phyloP scores from a whole-genome alignment of 2,329 filamentous ascomycete genomes.

The Cryphonectria radicalis region DNA sequence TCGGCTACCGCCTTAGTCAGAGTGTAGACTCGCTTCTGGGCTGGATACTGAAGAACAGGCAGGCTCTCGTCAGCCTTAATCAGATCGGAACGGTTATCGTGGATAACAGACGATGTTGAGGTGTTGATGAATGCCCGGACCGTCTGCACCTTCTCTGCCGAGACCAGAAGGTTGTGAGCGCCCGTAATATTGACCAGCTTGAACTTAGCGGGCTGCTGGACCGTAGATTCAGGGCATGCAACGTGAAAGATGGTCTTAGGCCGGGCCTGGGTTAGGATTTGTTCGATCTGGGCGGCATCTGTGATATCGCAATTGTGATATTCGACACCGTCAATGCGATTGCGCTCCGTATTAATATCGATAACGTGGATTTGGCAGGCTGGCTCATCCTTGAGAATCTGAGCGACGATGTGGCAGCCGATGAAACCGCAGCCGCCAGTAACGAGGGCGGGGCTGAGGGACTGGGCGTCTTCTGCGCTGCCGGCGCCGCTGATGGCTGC shows the following conservation, averaged over 20 bases:
- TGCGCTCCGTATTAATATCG: slow-evolving; percentile 21
- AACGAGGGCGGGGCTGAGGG: slow-evolving; percentile 28
- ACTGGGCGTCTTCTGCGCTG: neutral
- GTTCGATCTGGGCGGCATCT: neutral
- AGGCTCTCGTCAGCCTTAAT: slow-evolving; percentile 30
- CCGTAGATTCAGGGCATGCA: slow-evolving; percentile 30
- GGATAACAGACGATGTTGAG: slow-evolving; percentile 31
- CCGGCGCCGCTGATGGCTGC: neutral
- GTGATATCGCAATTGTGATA: slow-evolving; percentile 30
- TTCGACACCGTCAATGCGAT: slow-evolving; percentile 23
- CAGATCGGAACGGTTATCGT: slow-evolving; percentile 29
- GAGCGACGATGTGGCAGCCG: slow-evolving; percentile 29
- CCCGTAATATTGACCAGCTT: slow-evolving; percentile 30
- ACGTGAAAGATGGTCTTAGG: slow-evolving; percentile 31
- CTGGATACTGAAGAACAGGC: slow-evolving; percentile 31
- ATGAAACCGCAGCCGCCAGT: slow-evolving; percentile 32
- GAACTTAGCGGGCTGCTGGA: slow-evolving; percentile 28
- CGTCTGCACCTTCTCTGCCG: slow-evolving; percentile 23
- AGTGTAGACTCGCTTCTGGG: slow-evolving; percentile 32
- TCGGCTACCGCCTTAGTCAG: slow-evolving; percentile 33
- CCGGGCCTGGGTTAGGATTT: slow-evolving; percentile 19
- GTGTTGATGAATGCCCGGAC: slow-evolving; percentile 33
- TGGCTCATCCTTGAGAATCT: slow-evolving; percentile 25
- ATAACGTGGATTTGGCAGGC: slow-evolving; percentile 26
- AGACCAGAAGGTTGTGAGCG: slow-evolving; percentile 30